Evolutionary conservation across 2,329 filamentous ascomycete genomes (phyloP).

Genomic region (Eutypa lata): DNA sequence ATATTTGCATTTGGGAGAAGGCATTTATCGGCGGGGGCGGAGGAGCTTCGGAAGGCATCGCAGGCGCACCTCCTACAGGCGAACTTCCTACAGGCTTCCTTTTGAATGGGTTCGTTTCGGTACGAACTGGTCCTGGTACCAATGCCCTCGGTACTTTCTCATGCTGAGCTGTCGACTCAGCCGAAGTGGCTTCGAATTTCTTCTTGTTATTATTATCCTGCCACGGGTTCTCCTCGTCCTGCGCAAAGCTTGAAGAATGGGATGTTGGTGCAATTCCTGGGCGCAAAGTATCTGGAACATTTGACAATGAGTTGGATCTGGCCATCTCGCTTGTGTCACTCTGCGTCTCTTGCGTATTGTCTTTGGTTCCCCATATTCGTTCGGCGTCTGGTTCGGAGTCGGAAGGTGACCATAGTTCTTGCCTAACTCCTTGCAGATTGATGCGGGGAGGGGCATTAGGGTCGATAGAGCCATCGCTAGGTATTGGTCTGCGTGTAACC

Average conservation of each 20-base stretch:
- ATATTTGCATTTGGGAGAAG: constrained; percentile 40
- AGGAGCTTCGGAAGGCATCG: constrained; percentile 11
- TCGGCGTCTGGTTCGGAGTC: constrained; percentile 30
- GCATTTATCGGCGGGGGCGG: constrained; percentile 31
- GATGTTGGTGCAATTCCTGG: constrained; percentile 24
- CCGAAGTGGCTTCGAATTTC: constrained; percentile 3
- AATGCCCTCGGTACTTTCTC: constrained; percentile 29
- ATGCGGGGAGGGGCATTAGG: constrained; percentile 19
- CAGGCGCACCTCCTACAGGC: constrained; percentile 15
- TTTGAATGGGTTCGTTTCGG: constrained; percentile 54
- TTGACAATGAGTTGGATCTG: constrained; percentile 16
- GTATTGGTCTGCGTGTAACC: constrained; percentile 39
- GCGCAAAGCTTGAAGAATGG: constrained; percentile 23
- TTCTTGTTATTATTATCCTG: constrained; percentile 14
- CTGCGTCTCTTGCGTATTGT: constrained; percentile 4
- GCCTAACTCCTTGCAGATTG: constrained; percentile 24
- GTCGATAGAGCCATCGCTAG: constrained; percentile 25
- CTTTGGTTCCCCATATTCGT: constrained; percentile 24
- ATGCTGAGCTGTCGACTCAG: constrained; percentile 13
- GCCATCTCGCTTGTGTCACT: constrained; percentile 6
- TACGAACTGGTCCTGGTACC: constrained; percentile 29
- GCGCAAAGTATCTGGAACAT: constrained; percentile 30
- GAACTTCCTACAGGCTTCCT: constrained; percentile 40
- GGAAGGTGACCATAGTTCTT: constrained; percentile 29
- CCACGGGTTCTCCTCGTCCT: constrained; percentile 35